Evolutionary conservation across 1,139 yeast species (phyloP), one percentile per base, ranked within the genome.

Genomic region (Geotrichum candidum): DNA sequence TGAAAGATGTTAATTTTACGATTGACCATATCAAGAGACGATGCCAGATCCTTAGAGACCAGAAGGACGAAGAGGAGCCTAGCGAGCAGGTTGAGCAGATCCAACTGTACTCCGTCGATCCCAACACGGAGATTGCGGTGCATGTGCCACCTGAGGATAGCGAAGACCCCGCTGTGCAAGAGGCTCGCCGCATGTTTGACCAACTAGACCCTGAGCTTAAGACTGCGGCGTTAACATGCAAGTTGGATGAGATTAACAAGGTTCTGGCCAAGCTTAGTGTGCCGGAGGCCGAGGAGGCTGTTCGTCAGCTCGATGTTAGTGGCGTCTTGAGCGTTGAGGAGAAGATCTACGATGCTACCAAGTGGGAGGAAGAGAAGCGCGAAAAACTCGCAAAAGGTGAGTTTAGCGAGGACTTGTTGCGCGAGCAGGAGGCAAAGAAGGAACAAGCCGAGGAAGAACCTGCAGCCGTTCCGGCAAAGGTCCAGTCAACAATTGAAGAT

Each of bases 101-200:
- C 67, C 98, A 94, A 75, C 79, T 94, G 69, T 88, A 90, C 69
- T 85, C 97, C 0, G 82, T 92, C 60, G 98, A 94, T 74, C 96
- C 95, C 46, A 82, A 85, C 64, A 83, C 94, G 1, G 86, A 88
- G 73, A 80, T 94, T 57, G 79, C 84, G 59, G 92, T 94, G 22
- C 82, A 80, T 61, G 78, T 91, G 23, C 99, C 99, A 2, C 77
- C 79, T 63, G 74, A 76, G 7, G 80, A 86, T 2, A 65, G 68
- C 3, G 78, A 77, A 52, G 77, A 77, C 23, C 70, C 69, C 7
- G 79, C 80, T 60, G 88, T 84, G 56, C 71, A 80, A 1, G 75
- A 74, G 51, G 84, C 84, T 62, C 85, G 82, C 69, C 63, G 55
- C 13, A 63, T 67, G 35, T 70, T 65, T 62, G 70, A 68, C 25